phyloP scores from a whole-genome alignment of 768 basidiomycete species.

The Lentinula lateritia region DNA sequence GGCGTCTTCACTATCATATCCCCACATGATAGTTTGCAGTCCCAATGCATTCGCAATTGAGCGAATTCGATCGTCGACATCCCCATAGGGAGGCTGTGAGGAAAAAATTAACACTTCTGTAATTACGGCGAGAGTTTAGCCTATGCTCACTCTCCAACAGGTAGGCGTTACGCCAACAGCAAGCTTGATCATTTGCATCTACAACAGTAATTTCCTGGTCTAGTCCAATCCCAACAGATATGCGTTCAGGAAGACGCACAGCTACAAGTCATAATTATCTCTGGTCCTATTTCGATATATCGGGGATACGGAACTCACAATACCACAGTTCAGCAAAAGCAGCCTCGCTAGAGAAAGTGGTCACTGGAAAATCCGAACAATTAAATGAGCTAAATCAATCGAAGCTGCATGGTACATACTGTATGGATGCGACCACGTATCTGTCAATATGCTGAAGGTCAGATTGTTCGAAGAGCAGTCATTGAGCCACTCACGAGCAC shows the following conservation, averaged over 20 bases:
- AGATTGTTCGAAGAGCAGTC: not conserved
- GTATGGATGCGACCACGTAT: conserved; percentile 52
- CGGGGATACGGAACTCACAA: conserved; percentile 29
- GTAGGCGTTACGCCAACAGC: conserved; percentile 51
- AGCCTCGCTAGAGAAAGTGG: conserved; percentile 51
- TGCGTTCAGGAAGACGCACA: not conserved
- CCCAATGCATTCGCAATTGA: conserved; percentile 63
- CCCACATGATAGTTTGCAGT: conserved; percentile 70
- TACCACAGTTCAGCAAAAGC: conserved; percentile 80
- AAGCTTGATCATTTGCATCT: conserved; percentile 50
- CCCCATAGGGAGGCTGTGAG: conserved; percentile 55
- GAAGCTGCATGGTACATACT: conserved; percentile 27
- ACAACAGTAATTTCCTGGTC: not conserved
- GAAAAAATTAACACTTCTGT: not conserved
- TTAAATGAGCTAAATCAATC: not conserved
- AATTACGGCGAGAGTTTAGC: not conserved
- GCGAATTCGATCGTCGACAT: conserved; percentile 73
- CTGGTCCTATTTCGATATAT: not conserved
- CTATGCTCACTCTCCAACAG: conserved; percentile 47
- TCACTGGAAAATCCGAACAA: conserved; percentile 33
- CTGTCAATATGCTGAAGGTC: conserved; percentile 18
- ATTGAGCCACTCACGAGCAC: conserved; percentile 41
- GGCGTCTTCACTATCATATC: conserved; percentile 58
- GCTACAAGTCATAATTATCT: not conserved
- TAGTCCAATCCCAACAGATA: not conserved